Conservation (phyloP, 164 flowering plant genomes). For the Magnolia changhungtana region DNA sequence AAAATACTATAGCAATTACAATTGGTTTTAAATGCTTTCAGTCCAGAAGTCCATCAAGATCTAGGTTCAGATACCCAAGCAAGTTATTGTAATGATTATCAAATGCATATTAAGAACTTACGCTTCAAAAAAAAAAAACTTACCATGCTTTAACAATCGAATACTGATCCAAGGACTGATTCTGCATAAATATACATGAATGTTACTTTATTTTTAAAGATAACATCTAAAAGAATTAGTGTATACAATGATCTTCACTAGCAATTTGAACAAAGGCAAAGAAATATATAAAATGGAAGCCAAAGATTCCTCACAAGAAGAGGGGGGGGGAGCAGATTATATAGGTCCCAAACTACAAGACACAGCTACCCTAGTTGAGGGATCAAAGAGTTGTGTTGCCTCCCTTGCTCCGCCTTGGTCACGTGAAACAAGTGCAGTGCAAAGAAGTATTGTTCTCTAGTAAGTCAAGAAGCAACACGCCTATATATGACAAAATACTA, state of each 20-base stretch:
- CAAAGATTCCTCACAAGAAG: too few species aligned
- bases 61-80: neutral
- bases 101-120: neutral
- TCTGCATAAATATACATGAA: neutral
- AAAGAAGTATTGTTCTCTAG: too few species aligned
- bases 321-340: too few species aligned
- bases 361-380: too few species aligned
- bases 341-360: too few species aligned
- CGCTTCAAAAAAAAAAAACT: neutral
- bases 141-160: conserved; percentile 7
- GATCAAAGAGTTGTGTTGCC: too few species aligned
- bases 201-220: neutral
- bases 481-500: too few species aligned
- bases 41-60: neutral
- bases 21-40: neutral
- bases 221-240: neutral
- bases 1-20: neutral
- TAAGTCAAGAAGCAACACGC: too few species aligned
- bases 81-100: neutral
- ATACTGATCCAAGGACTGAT: neutral
- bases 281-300: too few species aligned
- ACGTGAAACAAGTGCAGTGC: too few species aligned
- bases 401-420: too few species aligned
- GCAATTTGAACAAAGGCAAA: neutral
- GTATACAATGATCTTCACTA: neutral